phyloP scores from a whole-genome alignment of 129 eudicot species.

The Ambrosia artemisiifolia region DNA sequence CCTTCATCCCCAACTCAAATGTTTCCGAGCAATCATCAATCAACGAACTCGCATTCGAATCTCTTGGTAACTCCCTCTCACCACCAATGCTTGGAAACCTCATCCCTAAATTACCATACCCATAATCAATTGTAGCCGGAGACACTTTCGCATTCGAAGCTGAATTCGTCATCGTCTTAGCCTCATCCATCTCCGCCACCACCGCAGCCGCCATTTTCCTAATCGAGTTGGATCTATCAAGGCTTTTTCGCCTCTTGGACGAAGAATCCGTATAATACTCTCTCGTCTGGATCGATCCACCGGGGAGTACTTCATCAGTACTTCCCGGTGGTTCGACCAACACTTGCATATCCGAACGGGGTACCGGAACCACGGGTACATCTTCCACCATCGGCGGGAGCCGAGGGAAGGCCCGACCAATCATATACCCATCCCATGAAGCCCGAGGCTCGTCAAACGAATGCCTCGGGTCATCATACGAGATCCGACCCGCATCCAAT shows the following conservation, averaged over 20 bases:
- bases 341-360: constrained; percentile 59
- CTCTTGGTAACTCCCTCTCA: constrained; percentile 50
- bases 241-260: constrained; percentile 76
- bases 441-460: constrained; percentile 97
- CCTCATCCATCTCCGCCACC: constrained; percentile 79
- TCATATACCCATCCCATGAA: constrained; percentile 84
- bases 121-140: constrained; percentile 52
- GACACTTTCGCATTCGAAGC: constrained; percentile 63
- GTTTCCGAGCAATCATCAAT: constrained; percentile 78
- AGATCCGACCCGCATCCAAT: constrained; percentile 79
- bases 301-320: constrained; percentile 53
- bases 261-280: constrained; percentile 94
- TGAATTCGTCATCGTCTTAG: constrained; percentile 24
- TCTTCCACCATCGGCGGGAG: constrained; percentile 91
- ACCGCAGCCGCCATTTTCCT: constrained; percentile 89
- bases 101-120: constrained; percentile 37
- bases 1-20: constrained; percentile 63
- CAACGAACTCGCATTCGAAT: constrained; percentile 60
- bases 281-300: constrained; percentile 75
- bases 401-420: constrained; percentile 63
- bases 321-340: constrained; percentile 47
- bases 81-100: constrained; percentile 36
- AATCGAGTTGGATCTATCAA: constrained; percentile 80
- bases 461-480: constrained; percentile 77
- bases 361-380: constrained; percentile 41